Conservation (phyloP, 257 asterid genomes). For the Ocimum tenuiflorum region DNA sequence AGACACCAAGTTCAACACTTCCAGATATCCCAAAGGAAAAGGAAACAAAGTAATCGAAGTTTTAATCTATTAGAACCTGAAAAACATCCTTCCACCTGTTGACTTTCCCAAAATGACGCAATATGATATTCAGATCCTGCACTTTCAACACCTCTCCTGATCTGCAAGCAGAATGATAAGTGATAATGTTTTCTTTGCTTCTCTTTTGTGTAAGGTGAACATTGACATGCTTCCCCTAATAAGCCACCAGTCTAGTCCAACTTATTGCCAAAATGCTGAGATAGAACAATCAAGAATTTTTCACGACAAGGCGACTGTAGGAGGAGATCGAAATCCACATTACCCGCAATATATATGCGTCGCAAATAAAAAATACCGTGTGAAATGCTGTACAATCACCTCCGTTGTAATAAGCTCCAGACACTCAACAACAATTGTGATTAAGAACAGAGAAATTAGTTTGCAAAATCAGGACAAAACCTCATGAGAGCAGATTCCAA, state of each 20-base stretch:
- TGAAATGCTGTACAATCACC: neutral
- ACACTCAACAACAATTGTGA: neutral
- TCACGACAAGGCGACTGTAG: neutral
- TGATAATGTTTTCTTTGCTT: constrained; percentile 1
- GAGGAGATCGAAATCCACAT: neutral
- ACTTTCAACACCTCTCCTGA: constrained; percentile 60
- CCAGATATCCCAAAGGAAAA: neutral
- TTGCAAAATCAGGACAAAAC: too few species aligned
- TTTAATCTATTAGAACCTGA: constrained; percentile 45
- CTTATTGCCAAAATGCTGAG: neutral
- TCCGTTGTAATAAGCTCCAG: neutral
- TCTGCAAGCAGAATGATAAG: constrained; percentile 37
- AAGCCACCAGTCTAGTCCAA: neutral
- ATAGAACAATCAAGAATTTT: neutral
- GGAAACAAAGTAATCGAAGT: constrained; percentile 10
- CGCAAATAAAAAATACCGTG: neutral
- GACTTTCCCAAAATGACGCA: constrained; percentile 74
- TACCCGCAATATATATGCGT: neutral
- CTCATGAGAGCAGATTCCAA: constrained; percentile 70
- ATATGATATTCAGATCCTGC: constrained; percentile 64
- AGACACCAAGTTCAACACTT: neutral
- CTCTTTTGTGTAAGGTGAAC: neutral
- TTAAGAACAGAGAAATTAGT: neutral
- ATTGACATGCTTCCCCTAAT: constrained; percentile 11
- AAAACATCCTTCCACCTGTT: constrained; percentile 64